A percentile compares a stretch with the other conserved stretches of the same genome.
phyloP scores from a whole-genome alignment of 352 stramenopile species.

The Phytophthora pluvialis region DNA sequence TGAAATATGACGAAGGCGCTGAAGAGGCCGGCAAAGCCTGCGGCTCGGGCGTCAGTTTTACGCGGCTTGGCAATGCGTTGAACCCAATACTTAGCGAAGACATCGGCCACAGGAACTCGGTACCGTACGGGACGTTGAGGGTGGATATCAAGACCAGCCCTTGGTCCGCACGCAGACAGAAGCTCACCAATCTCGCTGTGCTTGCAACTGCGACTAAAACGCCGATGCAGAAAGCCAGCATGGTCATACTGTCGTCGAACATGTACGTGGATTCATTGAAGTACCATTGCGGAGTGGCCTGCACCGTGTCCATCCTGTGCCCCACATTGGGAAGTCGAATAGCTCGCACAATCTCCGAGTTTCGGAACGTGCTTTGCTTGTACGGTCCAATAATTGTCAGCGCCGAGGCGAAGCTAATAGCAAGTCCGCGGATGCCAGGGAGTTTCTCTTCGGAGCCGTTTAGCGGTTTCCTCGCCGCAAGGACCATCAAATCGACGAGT shows the following conservation, averaged over 20 bases:
- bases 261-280: slow-evolving; percentile 26
- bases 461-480: slow-evolving; percentile 15
- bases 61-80: slow-evolving; percentile 6
- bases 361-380: slow-evolving; percentile 20
- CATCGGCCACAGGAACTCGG: slow-evolving; percentile 24
- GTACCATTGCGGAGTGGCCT: slow-evolving; percentile 5
- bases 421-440: slow-evolving; percentile 36
- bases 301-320: slow-evolving; percentile 4
- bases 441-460: slow-evolving; percentile 22
- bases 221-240: slow-evolving; percentile 19
- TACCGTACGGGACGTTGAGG: slow-evolving; percentile 12
- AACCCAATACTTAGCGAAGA: slow-evolving; percentile 29
- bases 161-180: neutral
- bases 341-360: neutral
- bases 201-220: slow-evolving; percentile 7
- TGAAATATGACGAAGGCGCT: neutral
- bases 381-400: slow-evolving; percentile 45
- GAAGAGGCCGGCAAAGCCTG: neutral
- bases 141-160: slow-evolving; percentile 14
- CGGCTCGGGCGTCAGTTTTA: slow-evolving; percentile 2
- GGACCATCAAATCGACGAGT: slow-evolving; percentile 30
- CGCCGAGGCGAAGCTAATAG: slow-evolving; percentile 42
- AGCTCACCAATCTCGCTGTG: neutral
- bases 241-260: slow-evolving; percentile 20
- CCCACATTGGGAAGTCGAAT: slow-evolving; percentile 1